Evolutionary conservation across 2,329 filamentous ascomycete genomes (phyloP), one percentile per base, ranked within the genome.

Genomic region (Lasiodiplodia sp.): DNA sequence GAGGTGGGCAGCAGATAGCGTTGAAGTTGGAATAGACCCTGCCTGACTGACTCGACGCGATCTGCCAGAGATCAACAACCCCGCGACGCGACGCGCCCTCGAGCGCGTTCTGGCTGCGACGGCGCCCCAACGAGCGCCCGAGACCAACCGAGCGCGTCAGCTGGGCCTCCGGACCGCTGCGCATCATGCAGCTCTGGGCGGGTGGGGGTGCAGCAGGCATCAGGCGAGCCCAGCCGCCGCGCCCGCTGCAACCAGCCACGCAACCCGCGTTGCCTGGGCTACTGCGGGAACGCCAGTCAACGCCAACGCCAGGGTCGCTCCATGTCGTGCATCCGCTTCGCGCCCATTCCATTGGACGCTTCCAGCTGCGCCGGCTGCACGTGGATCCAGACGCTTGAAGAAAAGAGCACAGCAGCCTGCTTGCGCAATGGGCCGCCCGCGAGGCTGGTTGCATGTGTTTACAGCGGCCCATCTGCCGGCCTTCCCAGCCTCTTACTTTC

Each of bases 401-500:
- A 60, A 40, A 38, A 25, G 31, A 47, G 44, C 44, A 47, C 18
- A 10, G 44, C 44, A 18, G 44, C 44, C 44, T 47, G 44, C 44
- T 47, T 47, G 44, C 44, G 44, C 44, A 47, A 47, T 47, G 44
- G n/a, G n/a, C 44, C 44, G n/a, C 16, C 25, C 38, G 38, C 38
- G 55, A 31, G 55, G 65, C 56, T 67, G 65, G 53, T 38, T 60
- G 44, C 65, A n/a, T 51, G 47, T 67, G 65, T 67, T 67, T 67
- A 67, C 65, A 58, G 55, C 64, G 64, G 64, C 64, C 53, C 64
- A 66, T 57, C 44, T 31, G 21, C 23, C 28, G 64, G 53, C 64
- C 64, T 52, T 25, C 53, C 65, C 65, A 67, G 65, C 65, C 65
- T 47, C 55, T 52, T 31, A 40, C 55, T 67, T 60, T 67, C 55